Conservation (phyloP, 2,329 filamentous ascomycete genomes). For the Colletotrichum sp. region DNA sequence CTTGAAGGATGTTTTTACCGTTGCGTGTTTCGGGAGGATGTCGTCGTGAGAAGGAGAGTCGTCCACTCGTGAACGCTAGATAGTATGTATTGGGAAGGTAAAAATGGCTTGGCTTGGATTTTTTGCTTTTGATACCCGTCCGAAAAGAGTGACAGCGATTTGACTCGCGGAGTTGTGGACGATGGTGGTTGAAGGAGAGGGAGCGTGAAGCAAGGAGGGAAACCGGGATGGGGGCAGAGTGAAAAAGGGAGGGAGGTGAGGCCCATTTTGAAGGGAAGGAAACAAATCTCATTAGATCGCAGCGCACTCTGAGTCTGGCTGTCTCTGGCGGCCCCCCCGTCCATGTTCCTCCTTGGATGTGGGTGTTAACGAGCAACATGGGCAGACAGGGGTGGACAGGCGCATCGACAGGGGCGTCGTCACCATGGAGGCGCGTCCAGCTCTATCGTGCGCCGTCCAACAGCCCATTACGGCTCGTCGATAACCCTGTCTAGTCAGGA, state of each 20-base stretch:
- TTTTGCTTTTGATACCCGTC: constrained; percentile 11
- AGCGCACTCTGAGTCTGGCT: neutral
- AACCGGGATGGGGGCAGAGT: neutral
- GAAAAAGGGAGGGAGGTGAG: constrained; percentile 14
- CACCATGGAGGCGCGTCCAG: neutral
- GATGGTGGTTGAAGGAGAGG: constrained; percentile 10
- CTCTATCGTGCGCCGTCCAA: neutral
- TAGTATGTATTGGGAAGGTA: neutral
- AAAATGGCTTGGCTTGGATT: neutral
- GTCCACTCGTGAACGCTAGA: constrained; percentile 7
- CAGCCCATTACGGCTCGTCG: neutral
- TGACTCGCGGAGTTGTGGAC: constrained; percentile 19
- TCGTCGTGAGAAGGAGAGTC: neutral
- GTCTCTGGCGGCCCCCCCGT: neutral
- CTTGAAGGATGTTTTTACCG: neutral
- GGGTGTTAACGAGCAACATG: constrained; percentile 14
- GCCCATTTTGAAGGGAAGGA: constrained; percentile 15
- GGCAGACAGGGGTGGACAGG: neutral
- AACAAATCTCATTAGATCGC: constrained; percentile 14
- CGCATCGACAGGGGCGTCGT: constrained; percentile 1
- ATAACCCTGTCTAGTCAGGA: constrained; percentile 16
- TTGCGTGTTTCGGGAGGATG: neutral
- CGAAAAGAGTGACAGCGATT: constrained; percentile 23
- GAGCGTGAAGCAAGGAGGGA: neutral
- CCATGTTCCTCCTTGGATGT: neutral